Evolutionary conservation across 106 monocot genomes (phyloP).

Genomic region (Ottelia alismoides): DNA sequence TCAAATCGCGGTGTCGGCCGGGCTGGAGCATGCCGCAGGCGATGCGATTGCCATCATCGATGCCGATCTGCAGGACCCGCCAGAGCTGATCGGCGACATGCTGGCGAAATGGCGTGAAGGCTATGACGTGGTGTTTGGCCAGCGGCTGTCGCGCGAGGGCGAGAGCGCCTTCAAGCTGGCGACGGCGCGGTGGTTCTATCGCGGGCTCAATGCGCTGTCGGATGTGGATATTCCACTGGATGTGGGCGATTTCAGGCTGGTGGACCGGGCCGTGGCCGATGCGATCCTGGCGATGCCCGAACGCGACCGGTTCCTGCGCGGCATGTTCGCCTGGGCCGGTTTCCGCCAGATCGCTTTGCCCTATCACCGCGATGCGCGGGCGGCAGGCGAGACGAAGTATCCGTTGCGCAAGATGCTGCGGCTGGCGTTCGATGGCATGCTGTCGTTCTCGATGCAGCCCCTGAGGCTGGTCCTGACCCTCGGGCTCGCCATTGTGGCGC

Average conservation of each 20-base stretch:
- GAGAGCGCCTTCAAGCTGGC: background rate
- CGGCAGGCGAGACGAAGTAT: background rate
- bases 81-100: background rate
- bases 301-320: background rate
- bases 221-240: background rate
- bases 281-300: background rate
- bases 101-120: background rate
- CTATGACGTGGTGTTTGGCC: background rate
- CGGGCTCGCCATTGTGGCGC: too few relatives aligned
- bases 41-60: background rate
- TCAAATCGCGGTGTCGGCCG: background rate
- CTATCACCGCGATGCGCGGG: background rate
- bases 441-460: background rate
- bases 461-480: background rate
- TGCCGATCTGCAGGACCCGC: too few relatives aligned
- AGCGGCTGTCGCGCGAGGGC: too few relatives aligned
- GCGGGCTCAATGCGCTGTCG: background rate
- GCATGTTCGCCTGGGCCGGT: background rate
- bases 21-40: background rate
- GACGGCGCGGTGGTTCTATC: background rate
- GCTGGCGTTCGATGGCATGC: background rate
- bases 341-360: background rate
- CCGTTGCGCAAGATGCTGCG: background rate
- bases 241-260: background rate
- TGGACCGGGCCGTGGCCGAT: background rate